Base-by-base conservation (phyloP, 208 protist genomes). In the Leishmania lainsoni region DNA sequence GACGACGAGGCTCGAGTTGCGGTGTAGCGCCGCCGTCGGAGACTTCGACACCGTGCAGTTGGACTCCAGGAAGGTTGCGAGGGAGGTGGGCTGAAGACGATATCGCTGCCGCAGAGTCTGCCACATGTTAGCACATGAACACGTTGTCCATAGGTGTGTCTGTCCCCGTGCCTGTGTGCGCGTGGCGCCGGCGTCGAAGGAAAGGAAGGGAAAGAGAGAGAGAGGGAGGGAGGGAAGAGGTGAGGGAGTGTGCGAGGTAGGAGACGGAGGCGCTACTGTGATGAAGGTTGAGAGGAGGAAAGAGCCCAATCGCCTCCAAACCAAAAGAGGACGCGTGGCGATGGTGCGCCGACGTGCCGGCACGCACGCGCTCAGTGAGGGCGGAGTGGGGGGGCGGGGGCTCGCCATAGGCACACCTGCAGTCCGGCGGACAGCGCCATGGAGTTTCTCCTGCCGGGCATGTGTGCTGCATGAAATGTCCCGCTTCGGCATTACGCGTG, bases 1-100 rank as follows among this genome's bases (percentile, higher is more conserved):
- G 22, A 82, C 85, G 32, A 68, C 85, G 39, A 88, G 75, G 69
- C 10, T 22, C 3, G 8, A 8, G 42, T 61, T 69, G 49, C 16
- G 4, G 71, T 79, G 75, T 48, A 84, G 42, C 20, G 76, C 71
- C 5, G 83, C 76, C 5, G 56, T 26, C 14, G 49, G 17, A 3
- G 35, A 42, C 73, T 85, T 85, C 3, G 5, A 51, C 3, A 42
- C 51, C 6, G 51, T 48, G 20, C 61, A 22, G 48, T 85, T 85
- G 2, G 77, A 66, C 51, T 52, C 8, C 0, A 85, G 35, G 35
- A 85, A 85, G 6, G 45, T 1, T 0, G 5, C 5, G 2, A 85
- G 77, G 20, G 77, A 59, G 0, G 54, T 70, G 10, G 73, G 73
- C 51, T 74, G 42, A 1, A 59, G 63, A 14, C 72, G 82, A 59